phyloP scores from a whole-genome alignment of 2,329 filamentous ascomycete species.

The Xylaria hypoxylon region DNA sequence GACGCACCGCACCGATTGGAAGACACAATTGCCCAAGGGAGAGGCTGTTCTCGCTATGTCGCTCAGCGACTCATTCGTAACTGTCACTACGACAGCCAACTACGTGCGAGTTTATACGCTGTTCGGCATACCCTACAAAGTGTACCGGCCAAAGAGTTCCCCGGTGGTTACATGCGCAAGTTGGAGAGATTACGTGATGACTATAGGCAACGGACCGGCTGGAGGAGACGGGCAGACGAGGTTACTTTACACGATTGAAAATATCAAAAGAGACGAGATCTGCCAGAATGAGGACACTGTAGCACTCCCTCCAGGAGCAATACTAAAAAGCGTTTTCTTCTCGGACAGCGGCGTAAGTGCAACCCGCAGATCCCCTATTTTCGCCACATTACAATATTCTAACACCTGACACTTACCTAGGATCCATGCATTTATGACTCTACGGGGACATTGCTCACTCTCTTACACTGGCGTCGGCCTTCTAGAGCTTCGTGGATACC shows the following conservation, averaged over 20 bases:
- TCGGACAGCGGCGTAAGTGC: slow-evolving; percentile 83
- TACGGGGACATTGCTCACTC: slow-evolving; percentile 85
- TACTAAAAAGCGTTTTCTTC: slow-evolving; percentile 87
- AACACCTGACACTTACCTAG: slow-evolving; percentile 55
- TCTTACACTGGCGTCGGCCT: slow-evolving; percentile 89
- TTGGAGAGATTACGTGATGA: slow-evolving; percentile 96
- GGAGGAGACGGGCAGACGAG: slow-evolving; percentile 80
- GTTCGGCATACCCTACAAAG: slow-evolving; percentile 87
- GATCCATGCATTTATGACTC: slow-evolving; percentile 98
- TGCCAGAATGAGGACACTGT: slow-evolving; percentile 94
- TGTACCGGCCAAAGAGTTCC: slow-evolving; percentile 91
- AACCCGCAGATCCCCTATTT: slow-evolving; percentile 1
- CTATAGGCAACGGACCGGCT: slow-evolving; percentile 90
- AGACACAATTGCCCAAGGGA: slow-evolving; percentile 85
- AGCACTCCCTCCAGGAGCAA: slow-evolving; percentile 79
- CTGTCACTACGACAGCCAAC: slow-evolving; percentile 85
- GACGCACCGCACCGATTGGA: slow-evolving; percentile 92
- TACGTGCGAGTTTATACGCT: slow-evolving; percentile 95
- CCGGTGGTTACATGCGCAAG: slow-evolving; percentile 93
- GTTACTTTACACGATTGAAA: slow-evolving; percentile 91
- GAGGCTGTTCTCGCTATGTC: slow-evolving; percentile 90
- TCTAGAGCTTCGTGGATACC: slow-evolving; percentile 92
- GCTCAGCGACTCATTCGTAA: slow-evolving; percentile 89
- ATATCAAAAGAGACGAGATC: slow-evolving; percentile 92
- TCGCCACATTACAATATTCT: slow-evolving; percentile 28